Conservation (phyloP, 2,329 filamentous ascomycete genomes). For the Alternaria ethzedia region DNA sequence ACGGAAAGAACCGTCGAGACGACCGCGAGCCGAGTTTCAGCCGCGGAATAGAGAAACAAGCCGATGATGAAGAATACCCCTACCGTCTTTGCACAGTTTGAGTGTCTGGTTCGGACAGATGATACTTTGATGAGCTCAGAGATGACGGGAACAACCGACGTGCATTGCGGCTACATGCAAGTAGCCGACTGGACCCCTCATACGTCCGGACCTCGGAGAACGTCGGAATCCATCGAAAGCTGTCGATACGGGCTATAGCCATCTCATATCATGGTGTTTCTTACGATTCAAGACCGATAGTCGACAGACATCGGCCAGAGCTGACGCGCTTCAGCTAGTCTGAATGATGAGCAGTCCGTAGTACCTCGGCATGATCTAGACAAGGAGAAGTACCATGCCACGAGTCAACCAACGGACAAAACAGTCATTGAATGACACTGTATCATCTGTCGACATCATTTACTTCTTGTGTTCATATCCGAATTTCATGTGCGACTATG, state of each 20-base stretch:
- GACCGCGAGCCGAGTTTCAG: neutral
- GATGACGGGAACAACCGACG: conserved; percentile 15
- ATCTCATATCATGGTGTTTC: neutral
- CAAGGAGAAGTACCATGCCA: neutral
- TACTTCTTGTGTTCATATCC: neutral
- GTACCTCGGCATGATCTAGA: neutral
- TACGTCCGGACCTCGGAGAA: conserved; percentile 5
- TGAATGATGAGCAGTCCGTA: neutral
- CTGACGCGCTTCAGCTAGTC: neutral
- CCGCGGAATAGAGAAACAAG: neutral
- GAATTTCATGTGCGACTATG: neutral
- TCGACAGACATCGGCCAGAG: neutral
- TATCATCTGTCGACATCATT: neutral
- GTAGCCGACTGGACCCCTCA: conserved; percentile 23
- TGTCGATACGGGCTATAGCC: neutral
- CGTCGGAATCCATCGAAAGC: neutral
- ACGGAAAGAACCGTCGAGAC: neutral
- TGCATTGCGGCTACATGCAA: conserved; percentile 17
- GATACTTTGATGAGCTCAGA: conserved; percentile 2
- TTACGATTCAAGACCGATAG: neutral
- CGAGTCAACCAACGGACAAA: neutral
- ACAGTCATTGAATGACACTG: neutral
- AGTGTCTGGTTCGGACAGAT: neutral
- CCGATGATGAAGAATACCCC: neutral
- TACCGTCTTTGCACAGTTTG: neutral